Evolutionary conservation across 2,329 filamentous ascomycete genomes (phyloP).

Genomic region (Colletotrichum trifolii): DNA sequence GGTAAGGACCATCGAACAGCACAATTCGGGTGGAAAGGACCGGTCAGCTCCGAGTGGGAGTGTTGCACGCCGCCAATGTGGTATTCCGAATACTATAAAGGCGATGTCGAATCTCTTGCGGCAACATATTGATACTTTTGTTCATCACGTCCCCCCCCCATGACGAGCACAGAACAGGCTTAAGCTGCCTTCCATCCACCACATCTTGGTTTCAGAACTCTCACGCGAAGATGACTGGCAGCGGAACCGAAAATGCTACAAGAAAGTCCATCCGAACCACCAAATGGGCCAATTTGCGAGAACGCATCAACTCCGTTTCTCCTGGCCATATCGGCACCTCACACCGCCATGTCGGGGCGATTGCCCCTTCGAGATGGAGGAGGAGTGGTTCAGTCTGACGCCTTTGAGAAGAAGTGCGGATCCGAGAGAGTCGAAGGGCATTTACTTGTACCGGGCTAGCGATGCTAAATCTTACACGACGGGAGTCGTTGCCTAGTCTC

Average conservation of each 20-base stretch:
- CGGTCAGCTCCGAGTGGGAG: too few species aligned
- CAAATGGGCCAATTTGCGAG: constrained; percentile 39
- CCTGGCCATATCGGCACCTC: constrained; percentile 52
- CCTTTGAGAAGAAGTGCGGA: constrained; percentile 44
- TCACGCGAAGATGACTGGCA: background rate
- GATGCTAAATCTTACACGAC: constrained; percentile 47
- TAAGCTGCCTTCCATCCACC: too few species aligned
- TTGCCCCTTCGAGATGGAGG: constrained; percentile 48
- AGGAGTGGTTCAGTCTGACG: constrained; percentile 47
- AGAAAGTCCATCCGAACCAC: constrained; percentile 26
- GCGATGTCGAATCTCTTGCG: too few species aligned
- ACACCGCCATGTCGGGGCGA: constrained; percentile 48
- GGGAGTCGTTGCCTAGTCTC: constrained; percentile 30
- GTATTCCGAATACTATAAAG: too few species aligned
- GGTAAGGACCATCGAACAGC: too few species aligned
- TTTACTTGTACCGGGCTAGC: constrained; percentile 47
- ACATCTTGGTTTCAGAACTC: too few species aligned
- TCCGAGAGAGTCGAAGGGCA: constrained; percentile 45
- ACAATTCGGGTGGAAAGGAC: too few species aligned
- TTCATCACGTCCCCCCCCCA: too few species aligned
- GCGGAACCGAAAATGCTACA: background rate
- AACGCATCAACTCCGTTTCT: constrained; percentile 45
- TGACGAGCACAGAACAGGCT: too few species aligned
- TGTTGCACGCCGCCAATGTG: too few species aligned
- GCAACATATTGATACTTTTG: too few species aligned